phyloP scores from a whole-genome alignment of 1,284 basidiomycete species.

The Melampsora americana region DNA sequence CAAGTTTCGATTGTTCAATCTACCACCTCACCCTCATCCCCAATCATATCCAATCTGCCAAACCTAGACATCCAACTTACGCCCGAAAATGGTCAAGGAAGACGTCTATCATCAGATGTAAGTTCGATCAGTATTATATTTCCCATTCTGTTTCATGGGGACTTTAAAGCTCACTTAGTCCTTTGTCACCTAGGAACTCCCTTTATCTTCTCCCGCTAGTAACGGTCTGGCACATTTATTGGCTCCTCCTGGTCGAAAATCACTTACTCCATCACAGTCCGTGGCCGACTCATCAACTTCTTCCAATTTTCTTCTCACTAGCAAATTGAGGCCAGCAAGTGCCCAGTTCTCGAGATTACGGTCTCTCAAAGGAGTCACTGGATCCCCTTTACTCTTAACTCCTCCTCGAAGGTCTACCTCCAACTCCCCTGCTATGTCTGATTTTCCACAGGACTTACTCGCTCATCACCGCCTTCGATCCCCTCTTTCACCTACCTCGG shows the following conservation, averaged over 20 bases:
- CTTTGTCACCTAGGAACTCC: not conserved
- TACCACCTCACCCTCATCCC: not conserved
- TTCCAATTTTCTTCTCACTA: constrained; percentile 16
- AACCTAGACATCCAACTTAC: not conserved
- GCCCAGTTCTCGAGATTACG: constrained; percentile 26
- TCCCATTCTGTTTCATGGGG: not conserved
- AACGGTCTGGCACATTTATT: not conserved
- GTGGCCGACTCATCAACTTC: constrained; percentile 14
- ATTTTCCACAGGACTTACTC: not conserved
- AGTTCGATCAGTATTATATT: not conserved
- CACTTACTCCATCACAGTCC: constrained; percentile 1
- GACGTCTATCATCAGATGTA: not conserved
- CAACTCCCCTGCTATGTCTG: not conserved
- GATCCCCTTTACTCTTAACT: constrained; percentile 11
- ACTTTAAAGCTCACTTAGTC: not conserved
- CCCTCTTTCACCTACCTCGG: constrained; percentile 6
- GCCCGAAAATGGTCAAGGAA: not conserved
- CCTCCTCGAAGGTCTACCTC: constrained; percentile 4
- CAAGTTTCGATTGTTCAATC: not conserved
- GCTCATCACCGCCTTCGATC: not conserved
- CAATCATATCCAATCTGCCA: not conserved
- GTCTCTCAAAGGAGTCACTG: constrained; percentile 5
- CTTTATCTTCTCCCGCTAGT: not conserved
- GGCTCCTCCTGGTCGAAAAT: not conserved
- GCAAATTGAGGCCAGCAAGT: constrained; percentile 14